These are phyloP conservation scores for Globisporangium paroecandrum DNA, from an alignment of 352 stramenopile species.

Conservation along the genomic window DNA sequence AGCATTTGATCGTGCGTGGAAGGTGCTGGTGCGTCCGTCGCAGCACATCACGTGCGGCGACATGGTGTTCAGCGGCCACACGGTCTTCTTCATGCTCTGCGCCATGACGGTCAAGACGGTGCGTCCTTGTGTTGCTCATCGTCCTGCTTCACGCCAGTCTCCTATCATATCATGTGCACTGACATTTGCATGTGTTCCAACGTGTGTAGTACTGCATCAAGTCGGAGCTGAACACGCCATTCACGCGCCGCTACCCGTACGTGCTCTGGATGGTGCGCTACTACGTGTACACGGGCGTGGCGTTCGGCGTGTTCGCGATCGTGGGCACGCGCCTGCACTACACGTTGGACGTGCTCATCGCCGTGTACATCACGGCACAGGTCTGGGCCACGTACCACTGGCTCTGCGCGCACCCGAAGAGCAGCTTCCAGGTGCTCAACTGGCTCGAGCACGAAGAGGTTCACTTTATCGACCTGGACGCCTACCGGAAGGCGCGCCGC, in stretches of 20 bases:
- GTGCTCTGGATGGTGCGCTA: slow-evolving; percentile 82
- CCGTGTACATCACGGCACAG: slow-evolving; percentile 82
- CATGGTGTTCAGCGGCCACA: slow-evolving; percentile 88
- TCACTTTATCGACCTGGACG: slow-evolving; percentile 73
- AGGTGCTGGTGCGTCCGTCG: slow-evolving; percentile 78
- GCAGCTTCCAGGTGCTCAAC: slow-evolving; percentile 62
- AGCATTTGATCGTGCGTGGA: slow-evolving; percentile 75
- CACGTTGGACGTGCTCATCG: slow-evolving; percentile 84
- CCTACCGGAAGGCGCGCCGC: slow-evolving; percentile 70
- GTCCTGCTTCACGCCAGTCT: background rate
- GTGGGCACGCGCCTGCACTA: slow-evolving; percentile 85
- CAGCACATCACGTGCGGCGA: slow-evolving; percentile 88
- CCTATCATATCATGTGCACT: background rate
- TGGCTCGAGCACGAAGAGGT: slow-evolving; percentile 84
- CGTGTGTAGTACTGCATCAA: slow-evolving; percentile 39
- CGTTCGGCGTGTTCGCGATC: slow-evolving; percentile 77
- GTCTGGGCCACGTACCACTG: slow-evolving; percentile 86
- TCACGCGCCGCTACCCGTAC: slow-evolving; percentile 69
- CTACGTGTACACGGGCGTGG: slow-evolving; percentile 62
- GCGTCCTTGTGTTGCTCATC: background rate
- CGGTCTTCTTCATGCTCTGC: slow-evolving; percentile 84
- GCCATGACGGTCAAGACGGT: slow-evolving; percentile 63
- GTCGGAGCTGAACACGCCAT: slow-evolving; percentile 82
- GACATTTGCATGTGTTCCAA: background rate
- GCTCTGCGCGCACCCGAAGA: slow-evolving; percentile 59